Percentiles rank a stretch among this genome's conserved stretches.
These are phyloP conservation scores for Aspergillus glaucus DNA, from an alignment of 2,329 filamentous ascomycete species.

Conservation along the genomic window DNA sequence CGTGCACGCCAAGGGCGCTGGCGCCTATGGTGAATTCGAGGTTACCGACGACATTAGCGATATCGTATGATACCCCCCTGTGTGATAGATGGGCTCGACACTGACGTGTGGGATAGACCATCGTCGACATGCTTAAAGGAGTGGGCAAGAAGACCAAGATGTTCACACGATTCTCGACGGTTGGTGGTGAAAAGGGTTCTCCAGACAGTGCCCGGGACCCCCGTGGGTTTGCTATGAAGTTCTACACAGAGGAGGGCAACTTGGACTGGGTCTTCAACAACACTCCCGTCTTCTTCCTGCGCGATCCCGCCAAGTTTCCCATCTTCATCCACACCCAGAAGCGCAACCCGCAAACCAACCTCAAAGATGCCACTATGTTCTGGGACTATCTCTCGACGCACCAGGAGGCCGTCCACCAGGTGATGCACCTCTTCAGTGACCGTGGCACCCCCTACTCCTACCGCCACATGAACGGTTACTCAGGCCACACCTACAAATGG, in stretches of 20 bases:
- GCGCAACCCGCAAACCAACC: slow-evolving; percentile 63
- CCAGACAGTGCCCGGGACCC: slow-evolving; percentile 67
- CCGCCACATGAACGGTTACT: slow-evolving; percentile 63
- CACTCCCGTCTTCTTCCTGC: slow-evolving; percentile 69
- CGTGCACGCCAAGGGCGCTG: slow-evolving; percentile 39
- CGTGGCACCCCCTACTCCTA: slow-evolving; percentile 60
- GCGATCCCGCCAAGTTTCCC: slow-evolving; percentile 67
- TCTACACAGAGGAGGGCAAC: slow-evolving; percentile 68
- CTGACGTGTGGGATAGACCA: slow-evolving; percentile 21
- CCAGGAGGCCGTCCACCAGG: slow-evolving; percentile 57
- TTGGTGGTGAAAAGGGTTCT: slow-evolving; percentile 66
- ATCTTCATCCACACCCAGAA: slow-evolving; percentile 71
- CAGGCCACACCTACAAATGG: slow-evolving; percentile 62
- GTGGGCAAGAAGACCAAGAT: slow-evolving; percentile 64
- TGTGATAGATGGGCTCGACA: background rate
- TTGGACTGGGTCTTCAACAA: slow-evolving; percentile 69
- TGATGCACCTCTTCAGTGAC: slow-evolving; percentile 62
- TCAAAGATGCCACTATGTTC: slow-evolving; percentile 64
- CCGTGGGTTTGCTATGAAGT: slow-evolving; percentile 66
- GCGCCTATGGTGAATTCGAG: slow-evolving; percentile 39
- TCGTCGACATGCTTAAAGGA: slow-evolving; percentile 46
- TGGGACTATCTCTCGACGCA: slow-evolving; percentile 60
- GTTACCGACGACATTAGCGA: slow-evolving; percentile 47
- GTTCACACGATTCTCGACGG: slow-evolving; percentile 66
- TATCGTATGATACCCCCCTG: slow-evolving; percentile 25